These are phyloP conservation scores for Cladophialophora chaetospira DNA, from an alignment of 2,329 filamentous ascomycete genomes.

Conservation along the genomic window DNA sequence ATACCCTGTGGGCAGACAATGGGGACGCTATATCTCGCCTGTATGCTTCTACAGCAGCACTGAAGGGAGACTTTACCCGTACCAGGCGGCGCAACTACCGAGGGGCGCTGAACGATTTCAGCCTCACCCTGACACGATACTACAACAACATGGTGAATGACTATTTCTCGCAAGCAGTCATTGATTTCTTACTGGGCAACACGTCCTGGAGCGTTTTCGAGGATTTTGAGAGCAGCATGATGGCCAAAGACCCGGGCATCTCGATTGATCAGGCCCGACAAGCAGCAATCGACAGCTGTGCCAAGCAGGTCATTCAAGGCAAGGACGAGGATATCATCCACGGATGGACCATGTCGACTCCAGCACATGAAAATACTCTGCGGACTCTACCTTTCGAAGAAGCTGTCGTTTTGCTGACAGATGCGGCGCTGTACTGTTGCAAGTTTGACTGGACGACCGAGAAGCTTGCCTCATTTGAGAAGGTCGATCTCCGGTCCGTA, in stretches of 20 bases:
- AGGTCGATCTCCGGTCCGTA: slow-evolving; percentile 75
- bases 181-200: slow-evolving; percentile 91
- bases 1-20: slow-evolving; percentile 95
- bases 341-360: slow-evolving; percentile 86
- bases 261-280: slow-evolving; percentile 82
- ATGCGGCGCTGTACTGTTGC: slow-evolving; percentile 82
- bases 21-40: slow-evolving; percentile 94
- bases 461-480: slow-evolving; percentile 89
- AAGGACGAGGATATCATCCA: slow-evolving; percentile 81
- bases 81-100: slow-evolving; percentile 83
- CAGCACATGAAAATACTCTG: slow-evolving; percentile 69
- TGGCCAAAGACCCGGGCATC: slow-evolving; percentile 86
- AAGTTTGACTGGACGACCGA: slow-evolving; percentile 94
- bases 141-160: slow-evolving; percentile 93
- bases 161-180: slow-evolving; percentile 92
- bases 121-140: slow-evolving; percentile 75
- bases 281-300: slow-evolving; percentile 84
- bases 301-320: slow-evolving; percentile 81
- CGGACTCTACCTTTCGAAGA: slow-evolving; percentile 79
- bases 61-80: slow-evolving; percentile 95
- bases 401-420: slow-evolving; percentile 81
- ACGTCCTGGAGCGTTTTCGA: slow-evolving; percentile 83
- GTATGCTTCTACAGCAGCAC: slow-evolving; percentile 90
- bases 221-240: slow-evolving; percentile 92
- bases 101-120: slow-evolving; percentile 87